Base-by-base conservation (phyloP, 768 basidiomycete species). In the Neoboletus brunneissimus region DNA sequence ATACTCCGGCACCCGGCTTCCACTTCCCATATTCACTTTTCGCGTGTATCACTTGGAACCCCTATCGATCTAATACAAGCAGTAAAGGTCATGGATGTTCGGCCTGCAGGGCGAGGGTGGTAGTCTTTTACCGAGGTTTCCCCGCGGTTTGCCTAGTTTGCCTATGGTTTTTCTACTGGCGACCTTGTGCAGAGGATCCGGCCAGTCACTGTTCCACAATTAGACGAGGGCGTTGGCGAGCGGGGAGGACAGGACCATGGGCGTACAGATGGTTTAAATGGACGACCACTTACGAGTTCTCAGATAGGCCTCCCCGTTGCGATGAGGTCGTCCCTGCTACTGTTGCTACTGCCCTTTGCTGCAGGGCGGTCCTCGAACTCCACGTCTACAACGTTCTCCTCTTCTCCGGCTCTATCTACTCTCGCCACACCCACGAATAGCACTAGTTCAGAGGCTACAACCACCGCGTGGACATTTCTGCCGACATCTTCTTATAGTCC, bases 281-380 rank as follows among this genome's bases (percentile, higher is more conserved):
- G 48, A 55, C 20, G 12, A 25, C 12, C 5, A 4, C 20, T 32
- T 55, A 35, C 31, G 29, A 22, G 23, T 9, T 29, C 22, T 31
- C 40, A 16, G 44, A 32, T 9, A 22, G 32, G 34, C 52, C n/a
- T 15, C 23, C 32, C 23, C 20, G 34, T 40, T 51, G 27, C 16
- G 11, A 56, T 56, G 53, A 44, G 29, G 40, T 52, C 34, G 37
- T 32, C 51, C 13, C 20, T 54, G 6, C n/a, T 59, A 13, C 32
- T 55, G 18, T 6, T 40, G n/a, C 40, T 20, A 5, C 45, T 51
- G 32, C 54, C 58, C 29, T 60, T 55, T 44, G 40, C 23, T 32
- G 27, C 38, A 52, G 56, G 47, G 18, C 42, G 51, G 25, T 51
- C 56, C 10, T 31, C 25, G 15, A 43, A 50, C 32, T 50, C 37